Evolutionary conservation across 1,284 basidiomycete species (phyloP).

Genomic region (Sanguinoderma infundibulare): DNA sequence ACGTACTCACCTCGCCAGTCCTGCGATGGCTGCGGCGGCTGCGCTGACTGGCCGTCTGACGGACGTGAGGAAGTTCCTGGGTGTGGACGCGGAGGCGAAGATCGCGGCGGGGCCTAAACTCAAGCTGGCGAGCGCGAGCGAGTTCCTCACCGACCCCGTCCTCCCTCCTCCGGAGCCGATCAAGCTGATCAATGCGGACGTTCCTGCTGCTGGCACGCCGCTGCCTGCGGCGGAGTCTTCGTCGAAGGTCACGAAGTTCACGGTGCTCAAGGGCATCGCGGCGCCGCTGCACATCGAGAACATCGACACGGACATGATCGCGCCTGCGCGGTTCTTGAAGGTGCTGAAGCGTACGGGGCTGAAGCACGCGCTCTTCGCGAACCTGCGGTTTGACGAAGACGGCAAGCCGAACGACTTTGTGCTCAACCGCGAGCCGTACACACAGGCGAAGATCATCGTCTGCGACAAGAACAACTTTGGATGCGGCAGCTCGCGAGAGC

Average conservation of each 20-base stretch:
- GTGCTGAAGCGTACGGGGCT: constrained; percentile 93
- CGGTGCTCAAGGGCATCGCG: constrained; percentile 80
- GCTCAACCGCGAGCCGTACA: constrained; percentile 86
- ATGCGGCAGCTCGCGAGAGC: constrained; percentile 93
- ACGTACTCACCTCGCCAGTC: constrained; percentile 91
- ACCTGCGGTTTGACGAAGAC: constrained; percentile 80
- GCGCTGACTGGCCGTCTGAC: constrained; percentile 89
- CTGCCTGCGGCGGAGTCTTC: constrained; percentile 58
- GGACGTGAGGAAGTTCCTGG: constrained; percentile 86
- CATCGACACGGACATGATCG: constrained; percentile 97
- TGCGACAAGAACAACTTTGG: constrained; percentile 94
- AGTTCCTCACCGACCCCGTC: constrained; percentile 80
- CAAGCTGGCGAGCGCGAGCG: constrained; percentile 71
- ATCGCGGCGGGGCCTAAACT: constrained; percentile 54
- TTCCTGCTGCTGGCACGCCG: constrained; percentile 37
- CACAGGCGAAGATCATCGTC: constrained; percentile 83
- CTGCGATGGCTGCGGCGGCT: constrained; percentile 96
- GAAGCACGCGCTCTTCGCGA: constrained; percentile 88
- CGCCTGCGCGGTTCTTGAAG: constrained; percentile 96
- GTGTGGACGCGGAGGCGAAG: constrained; percentile 49
- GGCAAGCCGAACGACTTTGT: constrained; percentile 87
- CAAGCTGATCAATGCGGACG: constrained; percentile 37
- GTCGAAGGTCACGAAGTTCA: constrained; percentile 79
- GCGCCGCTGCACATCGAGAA: constrained; percentile 93
- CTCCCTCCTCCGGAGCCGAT: constrained; percentile 68